Conservation (phyloP, 2,329 filamentous ascomycete species). For the Periconia digitata region DNA sequence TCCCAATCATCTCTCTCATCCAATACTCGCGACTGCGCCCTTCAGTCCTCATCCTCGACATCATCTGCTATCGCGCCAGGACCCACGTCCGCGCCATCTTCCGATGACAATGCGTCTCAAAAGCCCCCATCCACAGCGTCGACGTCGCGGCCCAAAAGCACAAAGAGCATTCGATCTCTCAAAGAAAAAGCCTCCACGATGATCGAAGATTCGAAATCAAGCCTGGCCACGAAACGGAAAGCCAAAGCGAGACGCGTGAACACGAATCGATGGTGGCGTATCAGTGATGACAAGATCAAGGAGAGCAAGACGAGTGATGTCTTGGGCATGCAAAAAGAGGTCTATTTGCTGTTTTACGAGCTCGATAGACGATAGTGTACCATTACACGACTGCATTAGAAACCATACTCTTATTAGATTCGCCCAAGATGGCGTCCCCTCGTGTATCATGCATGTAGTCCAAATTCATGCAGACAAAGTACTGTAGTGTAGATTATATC, state of each 20-base stretch:
- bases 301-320: constrained; percentile 93
- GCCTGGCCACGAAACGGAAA: constrained; percentile 39
- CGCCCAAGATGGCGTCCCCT: too few species aligned
- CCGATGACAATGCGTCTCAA: constrained; percentile 23
- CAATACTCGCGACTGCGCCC: constrained; percentile 22
- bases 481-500: too few species aligned
- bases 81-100: constrained; percentile 22
- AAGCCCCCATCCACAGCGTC: constrained; percentile 18
- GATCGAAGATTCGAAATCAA: constrained; percentile 49
- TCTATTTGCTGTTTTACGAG: constrained; percentile 96
- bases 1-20: constrained; percentile 41
- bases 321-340: constrained; percentile 89
- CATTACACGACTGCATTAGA: neutral
- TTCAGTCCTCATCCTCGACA: constrained; percentile 32
- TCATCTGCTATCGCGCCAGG: neutral
- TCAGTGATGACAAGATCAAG: constrained; percentile 95
- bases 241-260: constrained; percentile 60
- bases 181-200: constrained; percentile 35
- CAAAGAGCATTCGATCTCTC: constrained; percentile 30
- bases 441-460: too few species aligned
- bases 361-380: constrained; percentile 55
- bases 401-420: neutral
- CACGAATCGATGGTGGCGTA: constrained; percentile 90
- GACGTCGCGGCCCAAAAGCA: constrained; percentile 22
- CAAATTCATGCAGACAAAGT: too few species aligned